Evolutionary conservation across 1,284 basidiomycete genomes (phyloP).

Genomic region (Fomitopsis betulina): DNA sequence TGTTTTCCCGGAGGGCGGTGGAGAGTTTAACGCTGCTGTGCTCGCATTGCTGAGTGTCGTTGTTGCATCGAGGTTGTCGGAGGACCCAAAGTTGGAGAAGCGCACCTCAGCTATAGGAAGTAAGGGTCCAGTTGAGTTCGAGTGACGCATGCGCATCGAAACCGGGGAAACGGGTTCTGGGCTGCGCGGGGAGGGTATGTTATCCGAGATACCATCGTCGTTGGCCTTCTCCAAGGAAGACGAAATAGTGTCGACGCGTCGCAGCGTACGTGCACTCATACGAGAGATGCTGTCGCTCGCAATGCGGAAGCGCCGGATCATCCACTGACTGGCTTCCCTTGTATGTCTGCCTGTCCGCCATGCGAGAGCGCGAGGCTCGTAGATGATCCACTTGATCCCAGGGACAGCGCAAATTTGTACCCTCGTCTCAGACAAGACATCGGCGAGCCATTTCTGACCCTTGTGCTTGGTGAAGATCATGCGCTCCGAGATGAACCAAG

Average conservation of each 20-base stretch:
- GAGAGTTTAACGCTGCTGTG: slow-evolving; percentile 7
- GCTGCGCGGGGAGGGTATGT: slow-evolving; percentile 14
- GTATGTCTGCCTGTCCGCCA: slow-evolving; percentile 9
- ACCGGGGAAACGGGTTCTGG: slow-evolving; percentile 25
- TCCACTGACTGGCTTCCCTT: slow-evolving; percentile 14
- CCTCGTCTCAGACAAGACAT: slow-evolving; percentile 43
- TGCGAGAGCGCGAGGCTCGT: slow-evolving; percentile 22
- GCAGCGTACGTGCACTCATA: slow-evolving; percentile 13
- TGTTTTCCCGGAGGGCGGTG: slow-evolving; percentile 22
- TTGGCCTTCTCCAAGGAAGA: slow-evolving; percentile 11
- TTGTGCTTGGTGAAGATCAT: slow-evolving; percentile 66
- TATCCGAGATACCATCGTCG: slow-evolving; percentile 13
- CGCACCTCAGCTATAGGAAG: slow-evolving; percentile 18
- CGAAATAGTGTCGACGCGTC: slow-evolving; percentile 12
- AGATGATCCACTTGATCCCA: slow-evolving; percentile 27
- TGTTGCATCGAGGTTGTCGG: slow-evolving; percentile 18
- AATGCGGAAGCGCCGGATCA: slow-evolving; percentile 13
- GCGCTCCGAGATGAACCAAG: slow-evolving; percentile 75
- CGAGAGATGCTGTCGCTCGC: slow-evolving; percentile 18
- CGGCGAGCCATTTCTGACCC: slow-evolving; percentile 72
- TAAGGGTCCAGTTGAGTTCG: slow-evolving; percentile 14
- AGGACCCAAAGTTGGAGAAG: slow-evolving; percentile 17
- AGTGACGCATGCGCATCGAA: slow-evolving; percentile 12
- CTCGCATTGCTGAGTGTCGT: slow-evolving; percentile 17
- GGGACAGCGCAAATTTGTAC: slow-evolving; percentile 32